These are phyloP conservation scores for Anisodus acutangulus DNA, from an alignment of 257 asterid species.

Conservation along the genomic window DNA sequence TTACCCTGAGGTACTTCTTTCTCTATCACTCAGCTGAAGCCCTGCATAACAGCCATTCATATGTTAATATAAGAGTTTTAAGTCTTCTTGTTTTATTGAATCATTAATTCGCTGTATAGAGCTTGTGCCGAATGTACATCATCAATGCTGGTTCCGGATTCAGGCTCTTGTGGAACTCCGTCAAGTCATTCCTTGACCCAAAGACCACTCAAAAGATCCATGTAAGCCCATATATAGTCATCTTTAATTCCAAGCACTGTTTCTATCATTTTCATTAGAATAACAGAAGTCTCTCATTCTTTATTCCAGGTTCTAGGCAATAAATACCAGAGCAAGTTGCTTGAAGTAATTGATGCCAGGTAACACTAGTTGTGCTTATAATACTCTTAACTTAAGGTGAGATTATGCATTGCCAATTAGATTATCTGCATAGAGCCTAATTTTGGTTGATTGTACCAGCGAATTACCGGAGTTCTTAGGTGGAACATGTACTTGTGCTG, in stretches of 20 bases:
- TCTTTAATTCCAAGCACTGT: background rate
- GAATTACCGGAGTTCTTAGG: conserved; percentile 97
- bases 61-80: background rate
- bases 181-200: conserved; percentile 95
- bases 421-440: background rate
- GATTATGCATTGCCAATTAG: background rate
- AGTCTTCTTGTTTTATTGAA: background rate
- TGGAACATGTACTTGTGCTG: conserved; percentile 90
- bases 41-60: background rate
- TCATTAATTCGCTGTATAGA: conserved; percentile 45
- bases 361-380: conserved; percentile 30
- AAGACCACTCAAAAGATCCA: conserved; percentile 94
- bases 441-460: conserved; percentile 40
- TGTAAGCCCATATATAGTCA: conserved; percentile 45
- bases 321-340: conserved; percentile 94
- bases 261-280: background rate
- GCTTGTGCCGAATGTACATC: conserved; percentile 88
- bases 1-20: conserved; percentile 80
- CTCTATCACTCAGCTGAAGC: background rate
- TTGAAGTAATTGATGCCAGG: conserved; percentile 91
- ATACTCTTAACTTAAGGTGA: conserved; percentile 18
- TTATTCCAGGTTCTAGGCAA: conserved; percentile 73
- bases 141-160: conserved; percentile 98
- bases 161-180: conserved; percentile 95
- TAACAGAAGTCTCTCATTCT: conserved; percentile 20